Conservation (phyloP, 2,329 filamentous ascomycete genomes). For the Calonectria fujianensis region DNA sequence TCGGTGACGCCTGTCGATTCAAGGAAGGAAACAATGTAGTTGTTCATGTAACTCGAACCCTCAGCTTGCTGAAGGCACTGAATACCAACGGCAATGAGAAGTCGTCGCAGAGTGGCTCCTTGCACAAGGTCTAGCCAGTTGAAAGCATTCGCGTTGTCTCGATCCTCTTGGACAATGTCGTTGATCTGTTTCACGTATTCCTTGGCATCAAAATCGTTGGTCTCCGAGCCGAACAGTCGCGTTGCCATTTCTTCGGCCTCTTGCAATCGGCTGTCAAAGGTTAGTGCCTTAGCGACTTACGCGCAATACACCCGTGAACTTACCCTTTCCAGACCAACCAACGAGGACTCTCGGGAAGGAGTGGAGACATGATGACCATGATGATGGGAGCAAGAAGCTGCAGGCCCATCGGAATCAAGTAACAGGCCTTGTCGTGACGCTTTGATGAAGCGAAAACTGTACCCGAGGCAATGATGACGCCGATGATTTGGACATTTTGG, state of each 20-base stretch:
- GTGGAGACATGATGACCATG: background rate
- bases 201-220: constrained; percentile 9
- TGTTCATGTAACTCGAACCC: constrained; percentile 19
- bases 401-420: constrained; percentile 7
- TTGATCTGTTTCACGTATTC: constrained; percentile 10
- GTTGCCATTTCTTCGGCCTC: background rate
- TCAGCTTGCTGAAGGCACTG: constrained; percentile 16
- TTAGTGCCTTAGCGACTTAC: background rate
- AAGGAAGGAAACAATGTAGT: constrained; percentile 17
- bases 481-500: constrained; percentile 5
- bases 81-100: constrained; percentile 7
- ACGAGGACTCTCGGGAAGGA: constrained; percentile 5
- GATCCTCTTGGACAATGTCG: background rate
- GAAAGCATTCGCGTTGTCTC: background rate
- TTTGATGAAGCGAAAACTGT: constrained; percentile 7
- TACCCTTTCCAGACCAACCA: constrained; percentile 19
- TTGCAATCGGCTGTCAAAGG: background rate
- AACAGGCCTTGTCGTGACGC: constrained; percentile 2
- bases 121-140: constrained; percentile 4
- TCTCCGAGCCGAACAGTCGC: background rate
- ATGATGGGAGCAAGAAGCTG: background rate
- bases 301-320: too few species aligned
- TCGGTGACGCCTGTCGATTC: constrained; percentile 1
- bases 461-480: background rate
- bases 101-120: constrained; percentile 5